Conservation (phyloP, 306 rosid species). For the apple (Malus domestica) region DNA sequence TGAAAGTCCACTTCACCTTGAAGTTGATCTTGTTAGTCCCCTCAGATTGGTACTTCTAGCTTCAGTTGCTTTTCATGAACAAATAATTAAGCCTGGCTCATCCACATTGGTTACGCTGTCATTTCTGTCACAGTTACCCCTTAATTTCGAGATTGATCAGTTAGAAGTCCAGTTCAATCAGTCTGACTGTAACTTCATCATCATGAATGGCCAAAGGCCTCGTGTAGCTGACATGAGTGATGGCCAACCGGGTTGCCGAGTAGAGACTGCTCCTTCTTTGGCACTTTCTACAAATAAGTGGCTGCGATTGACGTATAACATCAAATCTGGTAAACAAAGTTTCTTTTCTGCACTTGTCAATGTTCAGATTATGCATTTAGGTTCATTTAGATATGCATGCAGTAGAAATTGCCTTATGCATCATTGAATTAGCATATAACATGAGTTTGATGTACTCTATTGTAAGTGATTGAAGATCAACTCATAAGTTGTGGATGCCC, state of each 20-base stretch:
- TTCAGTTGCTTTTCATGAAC: constrained; percentile 92
- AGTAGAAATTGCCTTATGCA: neutral
- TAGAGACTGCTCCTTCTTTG: constrained; percentile 56
- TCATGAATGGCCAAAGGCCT: constrained; percentile 51
- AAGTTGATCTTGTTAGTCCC: constrained; percentile 89
- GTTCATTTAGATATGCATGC: constrained; percentile 6
- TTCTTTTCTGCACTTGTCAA: constrained; percentile 2
- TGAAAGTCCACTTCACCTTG: constrained; percentile 63
- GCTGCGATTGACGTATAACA: constrained; percentile 74
- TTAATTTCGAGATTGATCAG: constrained; percentile 58
- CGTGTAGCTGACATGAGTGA: constrained; percentile 27
- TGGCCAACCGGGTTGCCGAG: constrained; percentile 39
- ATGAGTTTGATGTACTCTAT: neutral
- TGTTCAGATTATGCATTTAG: neutral
- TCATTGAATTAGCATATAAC: neutral
- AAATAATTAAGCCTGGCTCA: constrained; percentile 61
- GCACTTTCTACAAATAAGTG: constrained; percentile 68
- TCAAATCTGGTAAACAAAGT: constrained; percentile 58
- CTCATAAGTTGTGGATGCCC: neutral
- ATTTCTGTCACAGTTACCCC: constrained; percentile 74
- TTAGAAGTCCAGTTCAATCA: constrained; percentile 92
- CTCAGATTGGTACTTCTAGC: constrained; percentile 86
- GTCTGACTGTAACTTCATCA: constrained; percentile 63
- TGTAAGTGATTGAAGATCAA: neutral
- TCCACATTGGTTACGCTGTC: constrained; percentile 63